These are phyloP conservation scores for Coemansia sp. DNA, from an alignment of 192 early-diverging fungal genomes.

Conservation along the genomic window DNA sequence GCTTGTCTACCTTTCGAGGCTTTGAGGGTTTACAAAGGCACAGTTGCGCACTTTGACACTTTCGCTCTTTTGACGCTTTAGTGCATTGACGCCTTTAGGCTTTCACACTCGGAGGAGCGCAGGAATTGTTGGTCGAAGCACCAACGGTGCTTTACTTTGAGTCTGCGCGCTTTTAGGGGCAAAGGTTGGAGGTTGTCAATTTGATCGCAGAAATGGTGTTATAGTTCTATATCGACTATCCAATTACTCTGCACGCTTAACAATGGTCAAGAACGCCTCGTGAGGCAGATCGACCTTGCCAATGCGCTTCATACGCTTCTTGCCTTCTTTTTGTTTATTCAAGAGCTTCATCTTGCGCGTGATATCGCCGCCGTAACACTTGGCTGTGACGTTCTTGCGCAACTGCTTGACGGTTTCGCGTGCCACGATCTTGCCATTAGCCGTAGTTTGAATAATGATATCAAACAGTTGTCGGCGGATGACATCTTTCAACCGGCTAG, in stretches of 20 bases:
- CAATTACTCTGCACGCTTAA: conserved; percentile 10
- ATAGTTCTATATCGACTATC: neutral
- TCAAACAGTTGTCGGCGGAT: conserved; percentile 92
- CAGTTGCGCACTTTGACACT: too few relatives aligned
- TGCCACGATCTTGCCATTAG: conserved; percentile 84
- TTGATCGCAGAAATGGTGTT: neutral
- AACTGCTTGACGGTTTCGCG: conserved; percentile 85
- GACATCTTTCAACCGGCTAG: conserved; percentile 78
- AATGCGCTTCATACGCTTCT: conserved; percentile 91
- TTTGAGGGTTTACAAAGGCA: too few relatives aligned
- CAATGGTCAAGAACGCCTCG: conserved; percentile 77
- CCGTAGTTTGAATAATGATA: conserved; percentile 87
- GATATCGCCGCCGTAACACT: conserved; percentile 96
- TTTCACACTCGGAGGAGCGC: too few relatives aligned
- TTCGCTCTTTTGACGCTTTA: too few relatives aligned
- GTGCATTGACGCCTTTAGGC: too few relatives aligned
- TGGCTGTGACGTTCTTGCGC: conserved; percentile 96
- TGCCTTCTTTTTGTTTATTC: conserved; percentile 94
- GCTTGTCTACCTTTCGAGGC: too few relatives aligned
- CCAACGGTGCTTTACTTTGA: neutral
- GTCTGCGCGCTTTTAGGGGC: too few relatives aligned
- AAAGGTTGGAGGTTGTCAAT: too few relatives aligned
- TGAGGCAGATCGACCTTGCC: conserved; percentile 91
- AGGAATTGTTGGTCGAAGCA: too few relatives aligned
- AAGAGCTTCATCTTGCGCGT: conserved; percentile 98